Base-by-base conservation (phyloP, 2,329 filamentous ascomycete species). In the Blastomyces parvus region DNA sequence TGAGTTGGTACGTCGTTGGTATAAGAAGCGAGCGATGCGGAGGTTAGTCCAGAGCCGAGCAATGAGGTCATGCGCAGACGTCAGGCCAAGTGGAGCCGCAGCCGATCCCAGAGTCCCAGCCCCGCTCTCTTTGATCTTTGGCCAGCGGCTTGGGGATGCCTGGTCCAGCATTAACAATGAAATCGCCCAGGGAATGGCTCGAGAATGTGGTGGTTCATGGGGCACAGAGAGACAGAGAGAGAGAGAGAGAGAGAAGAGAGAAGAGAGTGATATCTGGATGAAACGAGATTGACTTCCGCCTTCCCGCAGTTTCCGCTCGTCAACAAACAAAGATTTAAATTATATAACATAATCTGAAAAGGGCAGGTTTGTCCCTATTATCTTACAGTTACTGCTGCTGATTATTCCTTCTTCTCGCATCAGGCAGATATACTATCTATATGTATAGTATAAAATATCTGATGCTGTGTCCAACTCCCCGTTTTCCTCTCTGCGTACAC, bases 51-150 rank as follows among this genome's bases (percentile, higher is more conserved):
- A 27, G 50, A 25, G 25, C 59, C 36, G 13, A n/a, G n/a, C n/a
- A n/a, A 61, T 62, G 64, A 62, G 62, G 64, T 66, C 64, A 64
- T 61, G 64, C 60, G 64, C 63, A 61, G 61, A 63, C 63, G 63
- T 63, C 64, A 64, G 25, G 48, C 48, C 48, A 55, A 36, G 44
- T 33, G n/a, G 42, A 22, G n/a, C 4, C n/a, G 25, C 19, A 44
- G 17, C 25, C 33, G 36, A 22, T 57, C 53, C 53, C 30, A 11
- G 53, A n/a, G n/a, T n/a, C n/a, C n/a, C n/a, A n/a, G 2, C 50
- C 22, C 50, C 22, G 25, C 30, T 53, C 13, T 13, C 17, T 11
- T 17, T 13, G 40, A 8, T 38, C 7, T 38, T 38, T 38, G n/a
- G n/a, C n/a, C n/a, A n/a, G n/a, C n/a, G n/a, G n/a, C n/a, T n/a